Base-by-base conservation (phyloP, 768 basidiomycete species). In the Fistulinella prunicolor region DNA sequence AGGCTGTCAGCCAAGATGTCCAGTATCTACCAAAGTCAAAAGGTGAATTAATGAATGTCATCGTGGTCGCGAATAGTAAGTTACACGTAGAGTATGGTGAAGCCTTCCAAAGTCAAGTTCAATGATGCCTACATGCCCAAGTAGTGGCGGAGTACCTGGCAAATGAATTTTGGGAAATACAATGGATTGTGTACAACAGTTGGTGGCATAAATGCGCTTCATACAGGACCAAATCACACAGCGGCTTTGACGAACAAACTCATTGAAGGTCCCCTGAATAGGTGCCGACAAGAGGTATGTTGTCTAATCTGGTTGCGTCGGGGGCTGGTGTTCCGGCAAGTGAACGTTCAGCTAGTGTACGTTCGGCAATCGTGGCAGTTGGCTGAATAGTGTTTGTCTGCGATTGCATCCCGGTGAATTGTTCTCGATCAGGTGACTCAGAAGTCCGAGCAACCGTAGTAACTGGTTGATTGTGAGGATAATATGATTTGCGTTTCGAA, bases 401-500 rank as follows among this genome's bases (percentile, higher is more conserved):
- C 6, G 70, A 72, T 47, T 67, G 72, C 9, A 62, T 49, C 21
- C 63, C 51, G 7, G 54, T 47, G 21, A 51, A 43, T 1, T 60
- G 66, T 19, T 71, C 66, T 49, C 40, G 58, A 37, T 62, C 61
- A 6, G 38, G 61, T 14, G 68, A 62, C 8, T 59, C 65, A 13
- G 67, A 57, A 35, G 41, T 42, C 23, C 65, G 64, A 28, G 61
- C 61, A 19, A 68, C 58, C 19, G 64, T 57, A 29, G 66, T 55
- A 55, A 78, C 67, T 38, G 83, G 82, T 57, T 89, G 83, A 60
- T 88, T 89, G 54, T 89, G 85, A 36, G 89, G 89, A 65, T 95
- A 95, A 63, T 96, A 94, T 21, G 92, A 89, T 64, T 79, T 76
- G 40, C 92, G 81, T 56, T 79, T 73, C 49, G 83, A 82, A 56